Evolutionary conservation across 257 asterid species (phyloP).

Genomic region (Gentiana macrophylla): DNA sequence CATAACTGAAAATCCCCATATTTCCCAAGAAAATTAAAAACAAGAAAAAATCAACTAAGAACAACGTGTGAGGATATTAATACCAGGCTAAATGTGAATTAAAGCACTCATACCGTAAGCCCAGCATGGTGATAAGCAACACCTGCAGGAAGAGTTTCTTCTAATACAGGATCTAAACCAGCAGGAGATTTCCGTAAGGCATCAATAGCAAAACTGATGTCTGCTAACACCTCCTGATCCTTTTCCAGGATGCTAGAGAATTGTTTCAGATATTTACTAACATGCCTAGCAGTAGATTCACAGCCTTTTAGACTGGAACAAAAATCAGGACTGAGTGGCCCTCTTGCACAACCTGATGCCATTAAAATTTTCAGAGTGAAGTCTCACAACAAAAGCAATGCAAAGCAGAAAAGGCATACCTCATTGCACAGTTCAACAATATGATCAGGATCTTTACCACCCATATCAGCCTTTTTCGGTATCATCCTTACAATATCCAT

Average conservation of each 20-base stretch:
- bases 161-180: constrained; percentile 83
- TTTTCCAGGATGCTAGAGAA: constrained; percentile 36
- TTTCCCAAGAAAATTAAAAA: too few species aligned
- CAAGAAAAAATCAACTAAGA: too few species aligned
- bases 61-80: neutral
- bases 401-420: constrained; percentile 35
- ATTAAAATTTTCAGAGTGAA: constrained; percentile 15
- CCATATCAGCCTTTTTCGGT: constrained; percentile 60
- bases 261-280: constrained; percentile 65
- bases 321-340: constrained; percentile 92
- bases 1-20: neutral
- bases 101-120: constrained; percentile 50
- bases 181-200: constrained; percentile 85
- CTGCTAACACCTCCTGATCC: constrained; percentile 39
- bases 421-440: constrained; percentile 91
- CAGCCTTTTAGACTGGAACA: constrained; percentile 98
- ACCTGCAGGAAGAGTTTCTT: constrained; percentile 91
- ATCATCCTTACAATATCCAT: constrained; percentile 70
- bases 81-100: constrained; percentile 1
- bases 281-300: constrained; percentile 93
- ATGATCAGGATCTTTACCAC: constrained; percentile 97
- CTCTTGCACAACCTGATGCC: constrained; percentile 80
- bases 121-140: constrained; percentile 99
- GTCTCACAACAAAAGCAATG: constrained; percentile 15
- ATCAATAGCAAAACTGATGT: constrained; percentile 64